Evolutionary conservation across 2,329 filamentous ascomycete species (phyloP).

Genomic region (Arthrobotrys iridis): DNA sequence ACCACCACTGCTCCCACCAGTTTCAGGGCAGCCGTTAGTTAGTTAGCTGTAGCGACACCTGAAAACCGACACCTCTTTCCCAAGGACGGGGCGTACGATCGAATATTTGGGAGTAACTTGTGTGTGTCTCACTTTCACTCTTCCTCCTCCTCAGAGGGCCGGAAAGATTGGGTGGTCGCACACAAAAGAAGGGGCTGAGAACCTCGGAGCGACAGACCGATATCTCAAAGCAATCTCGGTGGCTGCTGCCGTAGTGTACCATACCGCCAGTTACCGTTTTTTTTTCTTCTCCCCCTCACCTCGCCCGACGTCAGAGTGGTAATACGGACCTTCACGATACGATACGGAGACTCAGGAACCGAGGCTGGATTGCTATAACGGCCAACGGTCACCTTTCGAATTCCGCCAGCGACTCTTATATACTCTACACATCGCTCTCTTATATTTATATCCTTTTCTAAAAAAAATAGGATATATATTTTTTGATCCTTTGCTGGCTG

Average conservation of each 20-base stretch:
- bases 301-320: slow-evolving; percentile 26
- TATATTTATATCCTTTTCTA: no score
- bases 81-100: not conserved
- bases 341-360: slow-evolving; percentile 19
- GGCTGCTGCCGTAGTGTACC: not conserved
- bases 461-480: no score
- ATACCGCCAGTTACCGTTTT: no score
- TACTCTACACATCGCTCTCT: no score
- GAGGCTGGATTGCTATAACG: slow-evolving; percentile 16
- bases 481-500: no score
- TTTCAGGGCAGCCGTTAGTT: no score
- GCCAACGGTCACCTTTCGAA: not conserved
- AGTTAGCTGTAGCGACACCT: no score
- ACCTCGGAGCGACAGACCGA: not conserved
- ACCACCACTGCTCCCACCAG: no score
- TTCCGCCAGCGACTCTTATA: no score
- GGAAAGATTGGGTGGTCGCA: slow-evolving; percentile 23
- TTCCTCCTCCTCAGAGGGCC: not conserved
- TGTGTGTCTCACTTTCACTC: not conserved
- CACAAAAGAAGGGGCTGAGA: slow-evolving; percentile 28
- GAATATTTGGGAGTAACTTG: not conserved
- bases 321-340: slow-evolving; percentile 18
- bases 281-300: not conserved
- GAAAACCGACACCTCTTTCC: not conserved
- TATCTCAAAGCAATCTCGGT: not conserved